These are phyloP conservation scores for Murraya koenigii DNA, from an alignment of 345 rosid genomes.

Conservation along the genomic window DNA sequence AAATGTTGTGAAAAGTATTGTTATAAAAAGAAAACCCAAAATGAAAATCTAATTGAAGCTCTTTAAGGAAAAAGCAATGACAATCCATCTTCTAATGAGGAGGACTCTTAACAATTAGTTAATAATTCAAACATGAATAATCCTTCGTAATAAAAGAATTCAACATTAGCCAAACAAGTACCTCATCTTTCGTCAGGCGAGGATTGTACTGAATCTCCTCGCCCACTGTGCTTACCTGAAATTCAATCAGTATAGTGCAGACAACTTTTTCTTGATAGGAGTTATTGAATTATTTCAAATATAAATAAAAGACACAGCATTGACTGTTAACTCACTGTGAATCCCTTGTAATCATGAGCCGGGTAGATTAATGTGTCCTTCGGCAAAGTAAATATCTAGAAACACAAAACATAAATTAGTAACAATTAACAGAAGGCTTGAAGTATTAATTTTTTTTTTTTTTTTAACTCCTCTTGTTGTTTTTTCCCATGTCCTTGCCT, in stretches of 20 bases:
- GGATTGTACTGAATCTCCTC: conserved; percentile 81
- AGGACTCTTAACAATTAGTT: background rate
- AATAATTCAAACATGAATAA: background rate
- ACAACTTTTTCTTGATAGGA: background rate
- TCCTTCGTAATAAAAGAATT: background rate
- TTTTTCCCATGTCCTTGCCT: conserved; percentile 43
- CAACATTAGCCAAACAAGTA: conserved; percentile 15
- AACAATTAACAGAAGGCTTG: background rate
- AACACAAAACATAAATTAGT: conserved; percentile 9
- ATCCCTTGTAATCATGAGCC: conserved; percentile 94
- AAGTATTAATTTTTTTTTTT: background rate
- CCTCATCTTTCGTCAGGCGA: conserved; percentile 84
- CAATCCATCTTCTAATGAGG: background rate
- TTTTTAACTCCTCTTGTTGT: background rate
- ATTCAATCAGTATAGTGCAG: conserved; percentile 11
- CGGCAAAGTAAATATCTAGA: conserved; percentile 83
- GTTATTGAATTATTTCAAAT: conserved; percentile 6
- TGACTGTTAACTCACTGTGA: conserved; percentile 47
- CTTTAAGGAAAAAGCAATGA: background rate
- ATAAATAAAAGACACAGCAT: background rate
- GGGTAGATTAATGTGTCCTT: conserved; percentile 86
- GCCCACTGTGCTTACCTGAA: conserved; percentile 89
- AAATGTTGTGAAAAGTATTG: background rate
- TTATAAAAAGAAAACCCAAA: background rate
- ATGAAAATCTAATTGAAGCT: background rate